Evolutionary conservation across 495 filamentous ascomycete genomes (phyloP).

Genomic region (Lasiosphaeriaceae sp.): DNA sequence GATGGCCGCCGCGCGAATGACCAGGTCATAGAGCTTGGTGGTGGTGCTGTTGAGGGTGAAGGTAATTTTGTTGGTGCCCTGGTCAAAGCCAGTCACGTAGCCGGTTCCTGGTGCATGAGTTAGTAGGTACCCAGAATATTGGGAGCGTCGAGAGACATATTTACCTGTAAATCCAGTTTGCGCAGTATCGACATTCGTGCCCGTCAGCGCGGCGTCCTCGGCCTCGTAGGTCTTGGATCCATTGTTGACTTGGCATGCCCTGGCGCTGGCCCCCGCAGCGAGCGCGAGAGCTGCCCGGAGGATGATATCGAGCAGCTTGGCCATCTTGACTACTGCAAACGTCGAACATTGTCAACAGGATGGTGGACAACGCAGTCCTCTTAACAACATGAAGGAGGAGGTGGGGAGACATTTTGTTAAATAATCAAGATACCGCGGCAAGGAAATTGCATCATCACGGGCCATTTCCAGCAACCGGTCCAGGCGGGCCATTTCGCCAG

Average conservation of each 20-base stretch:
- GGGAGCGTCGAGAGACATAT: not conserved
- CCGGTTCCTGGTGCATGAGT: slow-evolving; percentile 28
- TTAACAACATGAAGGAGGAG: too few species aligned
- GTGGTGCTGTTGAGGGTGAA: slow-evolving; percentile 29
- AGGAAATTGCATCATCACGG: too few species aligned
- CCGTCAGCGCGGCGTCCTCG: slow-evolving; percentile 35
- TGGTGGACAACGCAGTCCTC: too few species aligned
- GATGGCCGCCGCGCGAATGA: slow-evolving; percentile 35
- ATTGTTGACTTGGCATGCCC: not conserved
- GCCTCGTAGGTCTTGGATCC: slow-evolving; percentile 30
- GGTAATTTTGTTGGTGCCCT: slow-evolving; percentile 35
- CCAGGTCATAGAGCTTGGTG: slow-evolving; percentile 36
- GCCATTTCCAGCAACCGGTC: too few species aligned
- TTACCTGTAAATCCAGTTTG: slow-evolving; percentile 30
- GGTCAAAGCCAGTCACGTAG: slow-evolving; percentile 41
- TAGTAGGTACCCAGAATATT: not conserved
- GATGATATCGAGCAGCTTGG: too few species aligned
- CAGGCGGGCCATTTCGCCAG: too few species aligned
- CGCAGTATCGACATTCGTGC: slow-evolving; percentile 30
- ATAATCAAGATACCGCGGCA: too few species aligned
- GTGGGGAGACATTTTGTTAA: too few species aligned
- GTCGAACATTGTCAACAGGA: too few species aligned
- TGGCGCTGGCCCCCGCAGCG: not conserved
- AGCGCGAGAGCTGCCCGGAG: too few species aligned
- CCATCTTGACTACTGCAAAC: too few species aligned